These are phyloP conservation scores for Pinus taeda DNA, from an alignment of 75 land plant genomes.

Conservation along the genomic window DNA sequence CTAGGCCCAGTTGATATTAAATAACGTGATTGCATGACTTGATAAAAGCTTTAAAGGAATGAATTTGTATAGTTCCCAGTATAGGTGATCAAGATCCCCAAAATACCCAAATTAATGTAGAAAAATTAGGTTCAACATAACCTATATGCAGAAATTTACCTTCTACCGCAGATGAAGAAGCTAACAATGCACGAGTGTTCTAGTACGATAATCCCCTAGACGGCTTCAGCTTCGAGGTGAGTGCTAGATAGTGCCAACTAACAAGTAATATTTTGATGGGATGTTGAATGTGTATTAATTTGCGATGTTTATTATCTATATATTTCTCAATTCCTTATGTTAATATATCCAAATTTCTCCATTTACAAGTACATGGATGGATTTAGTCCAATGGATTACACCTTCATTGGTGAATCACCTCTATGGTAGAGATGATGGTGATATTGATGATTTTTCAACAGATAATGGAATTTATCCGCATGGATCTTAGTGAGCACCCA, in stretches of 20 bases:
- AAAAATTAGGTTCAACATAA: neutral
- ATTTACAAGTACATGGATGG: conserved; percentile 84
- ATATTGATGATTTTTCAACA: conserved; percentile 39
- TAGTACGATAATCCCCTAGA: conserved; percentile 82
- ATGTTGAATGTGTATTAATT: neutral
- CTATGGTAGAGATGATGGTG: conserved; percentile 72
- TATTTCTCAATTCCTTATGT: too few relatives aligned
- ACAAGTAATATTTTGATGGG: neutral
- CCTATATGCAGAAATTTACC: conserved; percentile 35
- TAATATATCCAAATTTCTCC: too few relatives aligned
- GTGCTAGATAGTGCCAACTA: conserved; percentile 4
- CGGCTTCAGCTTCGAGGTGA: conserved; percentile 70
- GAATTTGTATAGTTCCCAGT: conserved; percentile 3
- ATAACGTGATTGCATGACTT: too few relatives aligned
- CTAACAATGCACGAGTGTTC: conserved; percentile 46
- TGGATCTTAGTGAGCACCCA: too few relatives aligned
- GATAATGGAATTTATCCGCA: too few relatives aligned
- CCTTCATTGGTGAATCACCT: conserved; percentile 72
- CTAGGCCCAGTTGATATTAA: too few relatives aligned
- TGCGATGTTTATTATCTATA: conserved; percentile 18
- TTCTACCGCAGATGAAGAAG: conserved; percentile 27
- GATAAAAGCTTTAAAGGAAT: neutral
- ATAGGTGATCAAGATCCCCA: neutral
- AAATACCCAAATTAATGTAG: neutral
- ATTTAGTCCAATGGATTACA: conserved; percentile 80